Evolutionary conservation across 2,329 filamentous ascomycete species (phyloP).

Genomic region (Pseudogymnoascus sp.): DNA sequence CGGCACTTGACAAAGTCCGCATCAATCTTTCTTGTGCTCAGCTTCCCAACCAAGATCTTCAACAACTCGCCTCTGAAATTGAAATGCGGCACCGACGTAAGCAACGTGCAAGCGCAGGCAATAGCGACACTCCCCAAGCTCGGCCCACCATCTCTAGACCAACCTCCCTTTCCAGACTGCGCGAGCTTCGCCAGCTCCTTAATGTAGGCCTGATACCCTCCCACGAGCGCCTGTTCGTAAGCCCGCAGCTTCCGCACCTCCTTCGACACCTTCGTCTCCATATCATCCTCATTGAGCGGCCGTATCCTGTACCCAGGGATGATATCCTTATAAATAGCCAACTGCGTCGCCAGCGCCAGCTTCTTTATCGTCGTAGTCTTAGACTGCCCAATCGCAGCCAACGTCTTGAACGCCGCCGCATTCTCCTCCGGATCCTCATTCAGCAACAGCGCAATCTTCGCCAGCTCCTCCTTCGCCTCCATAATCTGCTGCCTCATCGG

Average conservation of each 20-base stretch:
- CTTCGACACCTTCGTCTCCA: conserved; percentile 77
- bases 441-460: conserved; percentile 67
- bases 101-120: conserved; percentile 72
- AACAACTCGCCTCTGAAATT: conserved; percentile 87
- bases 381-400: conserved; percentile 66
- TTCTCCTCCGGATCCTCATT: conserved; percentile 95
- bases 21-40: conserved; percentile 65
- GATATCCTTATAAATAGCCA: conserved; percentile 87
- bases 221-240: conserved; percentile 82
- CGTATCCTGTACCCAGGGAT: conserved; percentile 96
- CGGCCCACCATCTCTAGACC: conserved; percentile 32
- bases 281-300: conserved; percentile 64
- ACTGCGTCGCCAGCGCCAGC: conserved; percentile 75
- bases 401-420: conserved; percentile 64
- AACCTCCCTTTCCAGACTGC: conserved; percentile 41
- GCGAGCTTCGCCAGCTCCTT: conserved; percentile 63
- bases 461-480: conserved; percentile 85
- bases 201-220: conserved; percentile 78
- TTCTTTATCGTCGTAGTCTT: conserved; percentile 70
- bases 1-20: conserved; percentile 70
- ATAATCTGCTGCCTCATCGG: conserved; percentile 72
- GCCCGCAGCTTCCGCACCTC: conserved; percentile 74
- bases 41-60: conserved; percentile 75
- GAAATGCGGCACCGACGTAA: conserved; percentile 85
- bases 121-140: conserved; percentile 67